These are phyloP conservation scores for Ophiorrhiza pumila DNA, from an alignment of 257 asterid species.

Conservation along the genomic window DNA sequence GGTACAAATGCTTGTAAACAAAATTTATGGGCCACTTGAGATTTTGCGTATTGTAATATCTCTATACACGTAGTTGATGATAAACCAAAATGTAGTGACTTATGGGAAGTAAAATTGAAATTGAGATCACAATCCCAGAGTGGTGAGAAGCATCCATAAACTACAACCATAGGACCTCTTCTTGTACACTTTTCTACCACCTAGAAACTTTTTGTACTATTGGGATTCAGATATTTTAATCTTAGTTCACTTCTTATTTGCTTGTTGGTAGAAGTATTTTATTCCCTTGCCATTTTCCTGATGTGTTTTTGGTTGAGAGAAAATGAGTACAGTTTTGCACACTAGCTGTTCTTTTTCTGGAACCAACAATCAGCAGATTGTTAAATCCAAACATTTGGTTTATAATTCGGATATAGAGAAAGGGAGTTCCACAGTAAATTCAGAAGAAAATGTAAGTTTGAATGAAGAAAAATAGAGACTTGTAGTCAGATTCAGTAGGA, in stretches of 20 bases:
- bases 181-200: neutral
- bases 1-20: neutral
- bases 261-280: neutral
- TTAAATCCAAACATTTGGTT: constrained; percentile 24
- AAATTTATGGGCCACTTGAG: neutral
- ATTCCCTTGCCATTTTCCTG: constrained; percentile 1
- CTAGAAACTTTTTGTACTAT: neutral
- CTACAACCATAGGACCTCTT: neutral
- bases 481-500: constrained; percentile 35
- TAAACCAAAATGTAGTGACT: constrained; percentile 9
- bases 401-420: constrained; percentile 29
- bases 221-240: neutral
- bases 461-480: constrained; percentile 25
- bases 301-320: constrained; percentile 27
- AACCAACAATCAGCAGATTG: constrained; percentile 35
- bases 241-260: neutral
- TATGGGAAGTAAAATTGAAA: neutral
- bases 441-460: constrained; percentile 20
- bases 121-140: constrained; percentile 30
- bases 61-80: constrained; percentile 25
- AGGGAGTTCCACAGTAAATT: constrained; percentile 36
- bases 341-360: constrained; percentile 41
- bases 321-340: constrained; percentile 47
- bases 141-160: neutral
- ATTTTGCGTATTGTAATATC: neutral